These are phyloP conservation scores for Leccinum disarticulatum DNA, from an alignment of 768 basidiomycete genomes.

Conservation along the genomic window DNA sequence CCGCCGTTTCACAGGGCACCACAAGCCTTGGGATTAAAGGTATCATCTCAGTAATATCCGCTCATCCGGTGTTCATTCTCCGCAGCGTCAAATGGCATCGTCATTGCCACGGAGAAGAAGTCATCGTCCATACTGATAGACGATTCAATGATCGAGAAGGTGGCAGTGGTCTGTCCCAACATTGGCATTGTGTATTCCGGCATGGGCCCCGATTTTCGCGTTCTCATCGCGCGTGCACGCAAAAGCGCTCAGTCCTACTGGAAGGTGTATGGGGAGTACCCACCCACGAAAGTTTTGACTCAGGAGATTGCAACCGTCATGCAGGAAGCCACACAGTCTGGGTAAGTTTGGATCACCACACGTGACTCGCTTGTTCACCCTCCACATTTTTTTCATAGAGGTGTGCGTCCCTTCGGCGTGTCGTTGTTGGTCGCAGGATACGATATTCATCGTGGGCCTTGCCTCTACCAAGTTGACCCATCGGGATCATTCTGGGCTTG, in stretches of 20 bases:
- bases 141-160: conserved; percentile 97
- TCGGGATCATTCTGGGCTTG: conserved; percentile 99
- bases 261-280: conserved; percentile 99
- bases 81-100: conserved; percentile 96
- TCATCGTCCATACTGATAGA: conserved; percentile 96
- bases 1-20: conserved; percentile 92
- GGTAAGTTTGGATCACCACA: conserved; percentile 53
- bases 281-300: conserved; percentile 92
- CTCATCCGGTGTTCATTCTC: conserved; percentile 15
- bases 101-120: conserved; percentile 99
- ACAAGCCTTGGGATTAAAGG: conserved; percentile 99
- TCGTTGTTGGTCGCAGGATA: conserved; percentile 96
- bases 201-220: conserved; percentile 98
- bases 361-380: conserved; percentile 27
- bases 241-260: conserved; percentile 99
- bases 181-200: conserved; percentile 99
- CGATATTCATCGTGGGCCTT: conserved; percentile 92
- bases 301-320: conserved; percentile 98
- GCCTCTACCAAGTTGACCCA: conserved; percentile 98
- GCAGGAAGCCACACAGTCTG: conserved; percentile 98
- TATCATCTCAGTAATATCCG: conserved; percentile 39
- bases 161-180: conserved; percentile 95
- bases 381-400: conserved; percentile 56
- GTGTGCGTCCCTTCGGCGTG: conserved; percentile 98
- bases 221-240: conserved; percentile 89